Conservation (phyloP, 2,329 filamentous ascomycete species). For the Penicillium sp. region DNA sequence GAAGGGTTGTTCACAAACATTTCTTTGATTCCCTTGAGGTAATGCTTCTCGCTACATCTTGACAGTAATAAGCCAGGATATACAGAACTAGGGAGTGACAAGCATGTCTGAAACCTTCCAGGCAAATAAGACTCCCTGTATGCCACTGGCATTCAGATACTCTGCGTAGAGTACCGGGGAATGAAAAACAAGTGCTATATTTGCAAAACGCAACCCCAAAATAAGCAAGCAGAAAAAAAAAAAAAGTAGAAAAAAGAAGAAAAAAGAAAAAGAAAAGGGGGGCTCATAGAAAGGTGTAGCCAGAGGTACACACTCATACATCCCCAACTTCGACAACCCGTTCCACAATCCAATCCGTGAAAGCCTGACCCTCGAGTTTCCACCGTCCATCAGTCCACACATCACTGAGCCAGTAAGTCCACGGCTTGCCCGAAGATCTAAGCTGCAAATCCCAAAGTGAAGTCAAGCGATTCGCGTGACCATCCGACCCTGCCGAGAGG, state of each 20-base stretch:
- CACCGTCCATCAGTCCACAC: conserved; percentile 42
- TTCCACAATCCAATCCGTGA: conserved; percentile 44
- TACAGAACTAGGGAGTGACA: conserved; percentile 11
- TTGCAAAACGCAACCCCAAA: background rate
- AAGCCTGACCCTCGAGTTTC: conserved; percentile 42
- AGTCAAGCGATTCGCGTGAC: conserved; percentile 18
- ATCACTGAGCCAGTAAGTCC: conserved; percentile 37
- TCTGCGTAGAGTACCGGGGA: background rate
- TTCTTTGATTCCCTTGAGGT: background rate
- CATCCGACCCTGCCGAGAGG: conserved; percentile 20
- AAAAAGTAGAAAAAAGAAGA: background rate
- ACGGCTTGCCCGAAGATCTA: conserved; percentile 21
- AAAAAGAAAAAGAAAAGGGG: background rate
- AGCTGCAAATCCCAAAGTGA: conserved; percentile 27
- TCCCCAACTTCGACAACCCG: conserved; percentile 39
- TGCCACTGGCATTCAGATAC: conserved; percentile 1
- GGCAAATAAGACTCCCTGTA: background rate
- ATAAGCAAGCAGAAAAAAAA: background rate
- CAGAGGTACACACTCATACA: conserved; percentile 13
- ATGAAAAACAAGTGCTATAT: background rate
- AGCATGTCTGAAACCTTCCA: conserved; percentile 15
- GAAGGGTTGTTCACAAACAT: too few species aligned
- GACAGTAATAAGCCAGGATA: background rate
- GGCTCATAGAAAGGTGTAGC: background rate
- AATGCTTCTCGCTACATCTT: background rate